Base-by-base conservation (phyloP, 106 monocot species). In the Narthecium ossifragum region DNA sequence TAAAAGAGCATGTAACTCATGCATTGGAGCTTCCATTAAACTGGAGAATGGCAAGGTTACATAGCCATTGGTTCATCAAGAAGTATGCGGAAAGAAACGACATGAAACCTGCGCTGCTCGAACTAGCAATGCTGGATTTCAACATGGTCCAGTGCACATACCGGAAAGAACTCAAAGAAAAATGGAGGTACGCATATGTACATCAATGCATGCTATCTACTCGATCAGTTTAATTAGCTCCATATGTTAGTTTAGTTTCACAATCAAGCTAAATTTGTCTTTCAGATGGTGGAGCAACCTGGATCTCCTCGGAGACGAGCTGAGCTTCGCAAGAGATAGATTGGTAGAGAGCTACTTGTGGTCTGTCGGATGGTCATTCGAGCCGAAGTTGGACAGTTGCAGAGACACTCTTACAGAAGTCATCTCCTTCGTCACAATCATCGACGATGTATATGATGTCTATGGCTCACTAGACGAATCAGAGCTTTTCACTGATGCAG, bases 391-490 rank as follows among this genome's bases (percentile, higher is more conserved):
- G 26, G 23, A 31, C 1, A 23, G 18, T 21, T 66, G n/a, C 10
- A 56, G 88, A 4, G 34, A 69, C 45, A 56, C 11, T 0, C 13
- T 61, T 0, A 59, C 76, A 5, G 69, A 74, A 17, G 54, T 53
- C 0, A 61, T 36, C 43, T 20, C 40, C 22, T 30, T 79, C 0
- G 13, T 88, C 30, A 65, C 72, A 3, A 33, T 46, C 6, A 49
- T 83, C 7, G 83, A 88, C 57, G 83, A 88, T 61, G 28, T 83
- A 9, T 88, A 84, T 60, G 84, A 88, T 56, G 28, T 80, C 4
- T 84, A 84, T 63, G 84, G 77, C n/a, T 51, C 84, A 18, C 30
- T 74, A 2, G 77, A 88, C 4, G 84, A 84, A 63, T 45, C 77
- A 8, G 57, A 65, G 18, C 66, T 73, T 4, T 88, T 88, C 51